Evolutionary conservation across 257 asterid genomes (phyloP).

Genomic region (Ligustrum vulgare): DNA sequence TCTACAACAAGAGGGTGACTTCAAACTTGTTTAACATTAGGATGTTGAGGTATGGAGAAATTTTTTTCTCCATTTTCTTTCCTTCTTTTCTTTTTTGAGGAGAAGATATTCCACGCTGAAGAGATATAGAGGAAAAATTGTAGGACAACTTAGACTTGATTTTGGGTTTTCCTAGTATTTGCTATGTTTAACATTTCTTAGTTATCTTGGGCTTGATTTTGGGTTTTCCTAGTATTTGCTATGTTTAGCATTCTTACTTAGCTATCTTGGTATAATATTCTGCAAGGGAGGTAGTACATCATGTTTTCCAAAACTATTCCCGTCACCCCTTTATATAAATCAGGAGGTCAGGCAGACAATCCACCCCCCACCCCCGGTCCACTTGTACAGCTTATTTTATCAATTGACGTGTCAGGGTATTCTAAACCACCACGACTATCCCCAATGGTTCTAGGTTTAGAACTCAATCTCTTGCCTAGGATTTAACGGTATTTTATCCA

Average conservation of each 20-base stretch:
- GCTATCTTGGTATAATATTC: neutral
- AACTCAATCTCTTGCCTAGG: neutral
- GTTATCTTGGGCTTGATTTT: neutral
- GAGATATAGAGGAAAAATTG: neutral
- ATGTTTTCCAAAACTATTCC: neutral
- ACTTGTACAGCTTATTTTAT: neutral
- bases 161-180: neutral
- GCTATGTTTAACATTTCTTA: neutral
- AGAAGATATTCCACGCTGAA: neutral
- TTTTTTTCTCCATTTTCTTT: neutral
- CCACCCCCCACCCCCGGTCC: neutral
- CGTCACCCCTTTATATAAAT: neutral
- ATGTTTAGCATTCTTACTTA: neutral
- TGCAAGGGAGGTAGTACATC: neutral
- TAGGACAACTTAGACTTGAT: neutral
- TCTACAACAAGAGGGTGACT: neutral
- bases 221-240: neutral
- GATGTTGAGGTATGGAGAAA: neutral
- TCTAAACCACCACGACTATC: neutral
- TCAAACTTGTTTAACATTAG: constrained; percentile 11
- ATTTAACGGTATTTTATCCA: neutral
- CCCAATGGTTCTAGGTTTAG: neutral
- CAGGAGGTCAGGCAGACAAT: neutral
- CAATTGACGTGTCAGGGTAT: neutral
- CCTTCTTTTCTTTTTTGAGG: neutral